Conservation (phyloP, 257 asterid genomes). For the Ocimum tenuiflorum region DNA sequence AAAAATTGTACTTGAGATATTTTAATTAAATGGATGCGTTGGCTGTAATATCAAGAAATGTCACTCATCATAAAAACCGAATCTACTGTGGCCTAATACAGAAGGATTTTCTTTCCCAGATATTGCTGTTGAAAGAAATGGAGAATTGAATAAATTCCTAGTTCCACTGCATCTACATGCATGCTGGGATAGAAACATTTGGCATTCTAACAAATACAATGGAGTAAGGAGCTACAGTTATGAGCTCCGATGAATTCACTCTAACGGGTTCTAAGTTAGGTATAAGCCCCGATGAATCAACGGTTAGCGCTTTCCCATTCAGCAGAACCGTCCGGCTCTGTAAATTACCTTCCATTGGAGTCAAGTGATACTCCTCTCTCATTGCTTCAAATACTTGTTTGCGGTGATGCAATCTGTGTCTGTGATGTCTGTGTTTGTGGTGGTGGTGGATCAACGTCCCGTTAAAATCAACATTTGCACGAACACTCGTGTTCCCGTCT, state of each 20-base stretch:
- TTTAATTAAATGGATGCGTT: too few relatives aligned
- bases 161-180: slow-evolving; percentile 31
- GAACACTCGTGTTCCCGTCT: slow-evolving; percentile 42
- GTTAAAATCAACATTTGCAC: slow-evolving; percentile 30
- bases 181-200: slow-evolving; percentile 45
- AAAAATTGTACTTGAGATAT: background rate
- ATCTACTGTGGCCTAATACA: background rate
- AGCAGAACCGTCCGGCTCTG: slow-evolving; percentile 64
- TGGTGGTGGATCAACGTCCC: slow-evolving; percentile 14
- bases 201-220: slow-evolving; percentile 74
- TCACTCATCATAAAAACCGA: background rate
- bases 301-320: slow-evolving; percentile 48
- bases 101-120: background rate
- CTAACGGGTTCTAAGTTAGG: slow-evolving; percentile 46
- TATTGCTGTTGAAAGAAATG: too few relatives aligned
- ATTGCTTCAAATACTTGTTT: slow-evolving; percentile 15
- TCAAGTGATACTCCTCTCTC: slow-evolving; percentile 85
- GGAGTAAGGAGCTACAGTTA: slow-evolving; percentile 57
- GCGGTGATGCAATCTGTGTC: slow-evolving; percentile 18
- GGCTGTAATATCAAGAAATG: background rate
- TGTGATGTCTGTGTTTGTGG: slow-evolving; percentile 28
- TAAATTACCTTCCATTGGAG: slow-evolving; percentile 59
- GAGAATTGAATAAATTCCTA: too few relatives aligned
- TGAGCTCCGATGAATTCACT: slow-evolving; percentile 46
- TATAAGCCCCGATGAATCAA: slow-evolving; percentile 43